Base-by-base conservation (phyloP, 2,329 filamentous ascomycete species). In the Colletotrichum lindemuthianum region DNA sequence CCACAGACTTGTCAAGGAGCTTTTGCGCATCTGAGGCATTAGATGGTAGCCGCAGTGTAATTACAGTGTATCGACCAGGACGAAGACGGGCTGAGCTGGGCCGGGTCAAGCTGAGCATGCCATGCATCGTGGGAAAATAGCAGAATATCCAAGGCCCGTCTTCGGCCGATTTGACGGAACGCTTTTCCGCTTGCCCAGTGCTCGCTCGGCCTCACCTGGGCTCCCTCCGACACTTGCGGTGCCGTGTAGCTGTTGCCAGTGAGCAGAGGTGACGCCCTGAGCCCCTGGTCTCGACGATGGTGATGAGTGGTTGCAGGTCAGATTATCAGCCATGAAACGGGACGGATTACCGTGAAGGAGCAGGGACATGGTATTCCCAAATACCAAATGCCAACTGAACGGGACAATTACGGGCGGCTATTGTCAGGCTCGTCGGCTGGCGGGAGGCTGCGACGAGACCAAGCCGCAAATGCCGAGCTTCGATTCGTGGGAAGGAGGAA, bases 251-350 rank as follows among this genome's bases (percentile, higher is more conserved):
- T 24, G 24, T 24, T 24, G 24, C 24, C 24, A 24, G 24, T 24
- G 24, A 24, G 24, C 24, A 24, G 24, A 24, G 24, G 24, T 24
- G 24, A 24, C 24, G 24, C 24, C 24, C 24, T 24, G 24, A 24
- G 5, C 24, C 24, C 41, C 41, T 43, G 41, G 41, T 15, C 15
- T 6, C 13, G n/a, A 33, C 39, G 52, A 45, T 36, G 8, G 40
- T 55, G 40, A 24, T 24, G 24, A 24, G 24, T 24, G 24, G 40
- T 53, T 36, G 50, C 24, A 56, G 43, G n/a, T 47, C 45, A 40
- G 58, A 60, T 60, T 41, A 24, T 65, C 40, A 41, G 61, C 58
- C 58, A 48, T 56, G 51, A 61, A 65, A 65, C 61, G 61, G 61
- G 58, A 65, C 58, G 61, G 45, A 61, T 56, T 65, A 41, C 61